Evolutionary conservation across 768 basidiomycete species (phyloP).

Genomic region (Termitomyces sp.): DNA sequence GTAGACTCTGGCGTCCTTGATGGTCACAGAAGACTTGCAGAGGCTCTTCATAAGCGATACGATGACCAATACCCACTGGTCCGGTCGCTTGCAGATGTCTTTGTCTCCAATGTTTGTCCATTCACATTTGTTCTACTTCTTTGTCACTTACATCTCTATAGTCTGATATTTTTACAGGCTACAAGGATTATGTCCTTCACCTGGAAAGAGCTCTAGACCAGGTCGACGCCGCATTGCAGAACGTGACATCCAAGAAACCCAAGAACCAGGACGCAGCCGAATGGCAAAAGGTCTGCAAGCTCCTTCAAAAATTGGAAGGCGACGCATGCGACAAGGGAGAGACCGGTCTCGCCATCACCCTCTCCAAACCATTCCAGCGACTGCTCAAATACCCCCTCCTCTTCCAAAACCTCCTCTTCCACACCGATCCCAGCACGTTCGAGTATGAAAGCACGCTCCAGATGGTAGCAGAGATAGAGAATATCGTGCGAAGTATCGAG

Average conservation of each 20-base stretch:
- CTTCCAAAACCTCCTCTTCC: slow-evolving; percentile 95
- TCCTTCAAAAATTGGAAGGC: slow-evolving; percentile 75
- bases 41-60: slow-evolving; percentile 84
- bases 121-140: not conserved
- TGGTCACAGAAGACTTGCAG: slow-evolving; percentile 84
- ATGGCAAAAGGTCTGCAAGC: slow-evolving; percentile 74
- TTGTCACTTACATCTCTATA: slow-evolving; percentile 26
- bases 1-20: slow-evolving; percentile 84
- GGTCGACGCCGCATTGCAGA: slow-evolving; percentile 75
- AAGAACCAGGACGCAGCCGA: slow-evolving; percentile 80
- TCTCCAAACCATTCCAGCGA: slow-evolving; percentile 97
- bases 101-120: slow-evolving; percentile 80
- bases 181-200: slow-evolving; percentile 92
- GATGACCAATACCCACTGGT: slow-evolving; percentile 96
- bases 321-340: slow-evolving; percentile 83
- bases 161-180: slow-evolving; percentile 93
- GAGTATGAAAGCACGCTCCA: slow-evolving; percentile 95
- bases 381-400: slow-evolving; percentile 95
- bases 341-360: slow-evolving; percentile 89
- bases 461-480: slow-evolving; percentile 97
- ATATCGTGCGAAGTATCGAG: slow-evolving; percentile 93
- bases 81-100: slow-evolving; percentile 91
- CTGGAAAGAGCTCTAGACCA: slow-evolving; percentile 87
- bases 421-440: slow-evolving; percentile 94
- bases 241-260: slow-evolving; percentile 65